Evolutionary conservation across 2,329 filamentous ascomycete genomes (phyloP), one percentile per base, ranked within the genome.

Genomic region (Gnomoniopsis smithogilvyi): DNA sequence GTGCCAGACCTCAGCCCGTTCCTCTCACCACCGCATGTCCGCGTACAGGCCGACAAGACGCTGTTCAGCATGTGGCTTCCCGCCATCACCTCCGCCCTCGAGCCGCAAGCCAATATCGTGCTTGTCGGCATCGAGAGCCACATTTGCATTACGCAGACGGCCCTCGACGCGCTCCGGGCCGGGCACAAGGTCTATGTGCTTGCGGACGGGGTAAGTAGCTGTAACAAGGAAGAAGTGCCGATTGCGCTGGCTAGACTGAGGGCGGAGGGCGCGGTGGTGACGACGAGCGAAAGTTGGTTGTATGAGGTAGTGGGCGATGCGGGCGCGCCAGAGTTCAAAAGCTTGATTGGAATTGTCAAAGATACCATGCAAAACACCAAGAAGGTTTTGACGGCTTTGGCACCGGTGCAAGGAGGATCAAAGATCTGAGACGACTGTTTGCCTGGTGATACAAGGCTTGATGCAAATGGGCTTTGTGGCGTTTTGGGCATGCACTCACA

Each of bases 81-180:
- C 0, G 80, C 87, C 43, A 77, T 96, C 47, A 76, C 80, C 26
- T 66, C 74, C 4, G 66, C 69, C 21, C 67, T 73, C 59, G 38
- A 69, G 7, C 38, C 41, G 49, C 66, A 74, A 21, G 62, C 68
- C 1, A 82, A 88, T 67, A 82, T 92, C 55, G 88, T 91, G 57
- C 85, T 98, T 63, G 88, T 96, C 17, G 94, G 94, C 41, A 96
- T 98, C 70, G 94, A 98, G 76, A 85, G 86, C 45, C 94, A 98
- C 75, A 95, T 98, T 71, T 98, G 94, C 78, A 87, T 98, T 33
- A 93, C 91, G 62, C 94, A 98, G 80, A 97, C 94, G 46, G 86
- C 91, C 17, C 80, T 97, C 46, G 94, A 97, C 76, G 77, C 96
- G 51, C 77, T 95, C 47, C 78, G 79, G 22, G 80, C 81, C 1